phyloP scores from a whole-genome alignment of 225 moss, liverwort and hornwort genomes.

The Marchantia paleacea region DNA sequence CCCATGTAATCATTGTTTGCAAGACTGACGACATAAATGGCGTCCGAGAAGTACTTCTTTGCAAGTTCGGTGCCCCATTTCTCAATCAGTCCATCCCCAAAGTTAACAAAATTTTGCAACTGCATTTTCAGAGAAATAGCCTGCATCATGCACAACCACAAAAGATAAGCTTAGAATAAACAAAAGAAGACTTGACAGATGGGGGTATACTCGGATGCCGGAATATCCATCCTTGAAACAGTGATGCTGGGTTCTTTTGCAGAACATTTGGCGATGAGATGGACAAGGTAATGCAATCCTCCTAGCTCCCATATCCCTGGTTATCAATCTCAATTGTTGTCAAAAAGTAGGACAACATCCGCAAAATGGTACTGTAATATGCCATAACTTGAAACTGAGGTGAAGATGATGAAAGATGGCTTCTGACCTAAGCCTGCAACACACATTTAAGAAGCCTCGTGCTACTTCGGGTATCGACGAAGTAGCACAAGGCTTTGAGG shows the following conservation, averaged over 20 bases:
- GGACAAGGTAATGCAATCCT: background rate
- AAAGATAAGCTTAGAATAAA: no score
- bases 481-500: background rate
- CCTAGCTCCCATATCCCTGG: background rate
- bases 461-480: background rate
- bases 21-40: constrained; percentile 65
- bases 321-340: background rate
- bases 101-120: constrained; percentile 58
- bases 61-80: constrained; percentile 49
- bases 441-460: background rate
- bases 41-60: constrained; percentile 56
- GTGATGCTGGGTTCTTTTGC: background rate
- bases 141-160: constrained; percentile 21
- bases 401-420: background rate
- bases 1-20: constrained; percentile 79
- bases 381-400: background rate
- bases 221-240: background rate
- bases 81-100: constrained; percentile 39
- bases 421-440: background rate
- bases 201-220: background rate
- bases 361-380: background rate
- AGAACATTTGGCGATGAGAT: background rate
- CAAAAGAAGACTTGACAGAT: background rate
- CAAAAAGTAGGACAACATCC: background rate
- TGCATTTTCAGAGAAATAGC: constrained; percentile 54